Evolutionary conservation across 192 early-diverging fungal species (phyloP), one percentile per base, ranked within the genome.

Genomic region (Dissophora ornata): DNA sequence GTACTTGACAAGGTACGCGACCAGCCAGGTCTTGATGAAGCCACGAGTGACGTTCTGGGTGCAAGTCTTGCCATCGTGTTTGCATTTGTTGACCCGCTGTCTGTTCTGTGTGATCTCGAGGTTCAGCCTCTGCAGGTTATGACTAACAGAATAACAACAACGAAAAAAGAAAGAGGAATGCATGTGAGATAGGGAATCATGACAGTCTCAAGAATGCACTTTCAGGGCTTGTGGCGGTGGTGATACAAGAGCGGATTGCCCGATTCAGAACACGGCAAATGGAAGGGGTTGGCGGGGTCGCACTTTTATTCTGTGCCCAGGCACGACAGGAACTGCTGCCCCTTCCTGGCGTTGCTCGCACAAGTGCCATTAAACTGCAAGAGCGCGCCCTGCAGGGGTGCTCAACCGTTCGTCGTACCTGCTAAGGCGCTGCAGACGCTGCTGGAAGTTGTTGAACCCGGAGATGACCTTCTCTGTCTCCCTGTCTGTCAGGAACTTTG

Each of bases 41-140:
- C 88, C 91, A 19, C 89, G 84, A 19, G 84, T 80, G 34, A 85
- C 74, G 58, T 90, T 89, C 69, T 90, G 89, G 3, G 78, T 44
- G 48, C 90, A 92, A 2, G 84, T 82, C 49, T 86, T 89, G 57
- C 85, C 91, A 8, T 81, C 78, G 62, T 92, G 89, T 34, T 84
- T 79, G 64, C 91, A 92, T 22, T 51, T 55, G 30, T 32, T 70
- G 7, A 61, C 57, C 2, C 58, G 42, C 26, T 79, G 45, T 42
- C 66, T 41, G 15, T 48, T 61, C 21, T 67, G 51, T 15, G 66
- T 70, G n/a, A 82, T 61, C 21, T 83, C 82, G 15, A 83, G 61
- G 38, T 66, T 68, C 12, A 85, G 41, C 18, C 80, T 64, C 25
- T 71, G 64, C 15, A 85, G 62, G 46, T 82, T 84, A 33, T 83